phyloP scores from a whole-genome alignment of 2,329 filamentous ascomycete genomes.

The Nemania abortiva region DNA sequence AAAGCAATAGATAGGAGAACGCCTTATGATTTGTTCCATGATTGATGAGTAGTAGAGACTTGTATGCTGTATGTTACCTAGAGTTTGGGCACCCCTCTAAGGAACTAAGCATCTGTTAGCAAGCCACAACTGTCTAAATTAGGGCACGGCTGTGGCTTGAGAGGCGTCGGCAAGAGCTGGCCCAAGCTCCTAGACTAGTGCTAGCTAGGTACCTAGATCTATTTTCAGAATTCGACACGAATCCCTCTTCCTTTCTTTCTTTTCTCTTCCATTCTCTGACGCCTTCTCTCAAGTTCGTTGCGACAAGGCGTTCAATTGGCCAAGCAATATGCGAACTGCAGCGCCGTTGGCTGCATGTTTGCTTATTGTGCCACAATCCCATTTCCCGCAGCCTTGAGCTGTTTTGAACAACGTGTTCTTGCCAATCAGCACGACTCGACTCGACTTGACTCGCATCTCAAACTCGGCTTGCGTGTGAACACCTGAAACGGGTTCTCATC shows the following conservation, averaged over 20 bases:
- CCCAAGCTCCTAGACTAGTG: slow-evolving; percentile 29
- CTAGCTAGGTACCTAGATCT: slow-evolving; percentile 1
- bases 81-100: too few relatives aligned
- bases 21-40: too few relatives aligned
- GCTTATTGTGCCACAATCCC: slow-evolving; percentile 43
- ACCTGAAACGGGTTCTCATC: slow-evolving; percentile 12
- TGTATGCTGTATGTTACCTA: too few relatives aligned
- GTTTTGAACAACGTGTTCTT: slow-evolving; percentile 37
- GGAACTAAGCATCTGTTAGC: too few relatives aligned
- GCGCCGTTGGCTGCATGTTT: slow-evolving; percentile 45
- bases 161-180: not conserved
- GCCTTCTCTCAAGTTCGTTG: slow-evolving; percentile 16
- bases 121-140: slow-evolving; percentile 24
- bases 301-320: slow-evolving; percentile 42
- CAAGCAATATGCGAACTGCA: slow-evolving; percentile 48
- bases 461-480: slow-evolving; percentile 14
- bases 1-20: too few relatives aligned
- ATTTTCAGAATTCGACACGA: slow-evolving; percentile 43
- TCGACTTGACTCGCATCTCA: slow-evolving; percentile 20
- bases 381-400: slow-evolving; percentile 43
- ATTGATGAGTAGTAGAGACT: too few relatives aligned
- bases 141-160: slow-evolving; percentile 22
- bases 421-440: slow-evolving; percentile 12
- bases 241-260: slow-evolving; percentile 37
- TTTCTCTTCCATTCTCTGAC: slow-evolving; percentile 34